Percentiles rank a stretch among this genome's conserved stretches.
These are phyloP conservation scores for Xylariaceae sp. DNA, from an alignment of 2,329 filamentous ascomycete species.

Conservation along the genomic window DNA sequence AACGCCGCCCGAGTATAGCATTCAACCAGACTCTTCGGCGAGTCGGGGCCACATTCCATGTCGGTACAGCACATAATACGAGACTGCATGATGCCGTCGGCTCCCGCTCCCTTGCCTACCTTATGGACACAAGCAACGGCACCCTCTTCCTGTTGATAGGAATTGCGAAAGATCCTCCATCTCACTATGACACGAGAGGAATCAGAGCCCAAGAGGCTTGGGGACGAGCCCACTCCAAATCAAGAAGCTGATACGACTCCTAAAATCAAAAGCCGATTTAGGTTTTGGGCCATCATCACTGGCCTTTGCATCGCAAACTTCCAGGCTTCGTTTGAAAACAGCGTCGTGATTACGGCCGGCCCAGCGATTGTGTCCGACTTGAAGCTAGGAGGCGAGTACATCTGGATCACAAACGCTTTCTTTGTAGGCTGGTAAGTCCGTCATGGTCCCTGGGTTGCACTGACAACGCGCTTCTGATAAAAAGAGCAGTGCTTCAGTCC, in stretches of 20 bases:
- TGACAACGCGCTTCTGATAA: background rate
- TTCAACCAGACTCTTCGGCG: no score
- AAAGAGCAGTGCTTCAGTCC: constrained; percentile 1
- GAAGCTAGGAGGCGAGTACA: constrained; percentile 6
- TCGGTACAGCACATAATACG: no score
- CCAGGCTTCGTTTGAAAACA: constrained; percentile 12
- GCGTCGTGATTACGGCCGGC: constrained; percentile 6
- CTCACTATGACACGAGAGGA: no score
- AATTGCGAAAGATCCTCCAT: no score
- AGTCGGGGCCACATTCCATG: no score
- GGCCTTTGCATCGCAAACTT: constrained; percentile 19
- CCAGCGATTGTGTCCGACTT: constrained; percentile 9
- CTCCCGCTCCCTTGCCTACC: no score
- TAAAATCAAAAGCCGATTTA: no score
- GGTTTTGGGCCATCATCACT: constrained; percentile 22
- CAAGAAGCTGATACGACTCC: no score
- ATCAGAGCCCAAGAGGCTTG: constrained; percentile 6
- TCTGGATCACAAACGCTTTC: constrained; percentile 15
- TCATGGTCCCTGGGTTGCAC: constrained; percentile 4
- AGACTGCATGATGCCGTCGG: no score
- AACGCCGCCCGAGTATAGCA: no score
- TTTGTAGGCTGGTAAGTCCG: constrained; percentile 5
- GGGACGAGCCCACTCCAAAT: background rate
- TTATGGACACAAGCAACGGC: no score
- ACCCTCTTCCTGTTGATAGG: no score